Conservation (phyloP, 2,329 filamentous ascomycete species). For the Aureobasidium uvarum region DNA sequence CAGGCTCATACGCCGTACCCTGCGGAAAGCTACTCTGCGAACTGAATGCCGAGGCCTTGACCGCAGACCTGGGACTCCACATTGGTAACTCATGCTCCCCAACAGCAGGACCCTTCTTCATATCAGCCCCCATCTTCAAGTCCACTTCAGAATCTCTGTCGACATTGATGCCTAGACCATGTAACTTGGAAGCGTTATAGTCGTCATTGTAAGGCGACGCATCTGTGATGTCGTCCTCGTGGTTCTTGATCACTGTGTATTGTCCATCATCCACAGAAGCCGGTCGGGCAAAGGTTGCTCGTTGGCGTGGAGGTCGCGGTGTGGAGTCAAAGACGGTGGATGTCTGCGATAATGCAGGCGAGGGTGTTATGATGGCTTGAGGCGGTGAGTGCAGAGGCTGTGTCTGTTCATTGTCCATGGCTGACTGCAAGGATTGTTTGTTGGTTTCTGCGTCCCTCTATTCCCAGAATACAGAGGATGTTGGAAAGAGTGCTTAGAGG, state of each 20-base stretch:
- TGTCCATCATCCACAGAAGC: slow-evolving; percentile 23
- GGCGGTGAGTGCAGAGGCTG: neutral
- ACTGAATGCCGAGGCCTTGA: slow-evolving; percentile 24
- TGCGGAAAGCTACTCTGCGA: slow-evolving; percentile 15
- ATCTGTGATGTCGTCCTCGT: slow-evolving; percentile 23
- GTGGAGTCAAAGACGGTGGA: slow-evolving; percentile 19
- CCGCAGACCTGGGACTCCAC: neutral
- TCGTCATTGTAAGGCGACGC: slow-evolving; percentile 2
- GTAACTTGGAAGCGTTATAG: neutral
- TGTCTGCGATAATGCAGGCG: slow-evolving; percentile 13
- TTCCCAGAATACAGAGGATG: neutral
- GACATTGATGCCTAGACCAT: slow-evolving; percentile 14
- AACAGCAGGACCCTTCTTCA: neutral
- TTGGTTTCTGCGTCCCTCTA: neutral
- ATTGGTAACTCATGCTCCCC: neutral
- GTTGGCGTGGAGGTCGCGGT: slow-evolving; percentile 13
- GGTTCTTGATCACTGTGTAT: slow-evolving; percentile 22
- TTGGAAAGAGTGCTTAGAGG: neutral
- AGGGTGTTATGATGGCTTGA: neutral
- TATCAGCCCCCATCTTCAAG: neutral
- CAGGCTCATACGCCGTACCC: neutral
- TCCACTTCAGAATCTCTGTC: neutral
- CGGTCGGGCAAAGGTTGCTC: slow-evolving; percentile 24
- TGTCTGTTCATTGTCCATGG: slow-evolving; percentile 2
- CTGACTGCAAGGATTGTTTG: neutral